phyloP scores from a whole-genome alignment of 345 rosid genomes.

The Microcos paniculata region DNA sequence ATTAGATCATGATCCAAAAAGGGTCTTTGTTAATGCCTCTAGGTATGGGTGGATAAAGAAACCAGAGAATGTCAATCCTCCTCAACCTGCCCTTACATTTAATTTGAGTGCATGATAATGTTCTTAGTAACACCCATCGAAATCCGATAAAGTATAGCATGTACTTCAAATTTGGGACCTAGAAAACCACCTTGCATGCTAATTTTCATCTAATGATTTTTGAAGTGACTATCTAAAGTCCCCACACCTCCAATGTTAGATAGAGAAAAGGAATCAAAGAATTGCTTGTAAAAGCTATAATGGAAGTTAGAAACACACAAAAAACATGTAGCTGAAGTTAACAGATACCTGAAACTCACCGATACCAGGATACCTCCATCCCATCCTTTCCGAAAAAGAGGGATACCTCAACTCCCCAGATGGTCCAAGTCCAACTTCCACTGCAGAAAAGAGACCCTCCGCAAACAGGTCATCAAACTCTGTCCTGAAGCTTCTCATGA shows the following conservation, averaged over 20 bases:
- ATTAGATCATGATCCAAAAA: no score
- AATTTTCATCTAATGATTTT: no score
- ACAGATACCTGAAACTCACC: conserved; percentile 98
- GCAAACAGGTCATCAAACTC: conserved; percentile 84
- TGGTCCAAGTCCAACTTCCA: conserved; percentile 93
- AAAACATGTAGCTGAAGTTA: conserved; percentile 13
- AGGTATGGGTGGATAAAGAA: no score
- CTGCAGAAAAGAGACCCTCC: conserved; percentile 62
- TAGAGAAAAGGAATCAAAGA: background rate
- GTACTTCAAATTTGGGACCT: no score
- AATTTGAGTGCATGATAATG: no score
- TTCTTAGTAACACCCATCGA: no score
- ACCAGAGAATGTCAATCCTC: no score
- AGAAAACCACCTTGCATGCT: no score
- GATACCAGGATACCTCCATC: conserved; percentile 95
- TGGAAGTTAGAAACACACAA: conserved; percentile 7
- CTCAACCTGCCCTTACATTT: no score
- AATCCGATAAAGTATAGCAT: no score
- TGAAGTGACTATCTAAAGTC: background rate
- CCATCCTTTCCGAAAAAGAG: conserved; percentile 78
- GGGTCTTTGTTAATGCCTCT: no score
- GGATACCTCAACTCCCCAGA: conserved; percentile 90
- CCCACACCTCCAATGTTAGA: background rate
- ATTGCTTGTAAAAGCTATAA: background rate
- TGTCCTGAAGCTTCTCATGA: conserved; percentile 93